phyloP scores from a whole-genome alignment of 331 rosid genomes.

The Pyracantha coccinea region DNA sequence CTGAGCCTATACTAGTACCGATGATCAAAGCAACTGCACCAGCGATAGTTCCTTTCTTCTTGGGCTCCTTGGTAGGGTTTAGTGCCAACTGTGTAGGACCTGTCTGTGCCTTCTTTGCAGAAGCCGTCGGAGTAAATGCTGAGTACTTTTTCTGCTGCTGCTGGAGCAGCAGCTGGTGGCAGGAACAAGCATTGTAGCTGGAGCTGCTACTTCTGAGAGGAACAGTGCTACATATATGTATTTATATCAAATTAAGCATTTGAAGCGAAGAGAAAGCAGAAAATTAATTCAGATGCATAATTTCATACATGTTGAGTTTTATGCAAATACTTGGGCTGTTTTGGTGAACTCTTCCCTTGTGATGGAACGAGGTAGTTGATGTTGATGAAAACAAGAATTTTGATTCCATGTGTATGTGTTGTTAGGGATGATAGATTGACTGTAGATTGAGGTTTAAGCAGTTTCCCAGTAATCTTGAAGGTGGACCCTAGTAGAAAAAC shows the following conservation, averaged over 20 bases:
- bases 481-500: slow-evolving; percentile 1
- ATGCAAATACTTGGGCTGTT: slow-evolving; percentile 10
- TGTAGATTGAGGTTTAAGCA: background rate
- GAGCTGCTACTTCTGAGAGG: background rate
- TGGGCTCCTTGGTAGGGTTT: slow-evolving; percentile 12
- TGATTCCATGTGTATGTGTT: slow-evolving; percentile 22
- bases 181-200: slow-evolving; percentile 14
- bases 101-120: slow-evolving; percentile 18
- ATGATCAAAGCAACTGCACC: slow-evolving; percentile 69
- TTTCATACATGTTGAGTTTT: slow-evolving; percentile 35
- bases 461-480: background rate
- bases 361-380: slow-evolving; percentile 6
- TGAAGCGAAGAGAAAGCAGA: background rate
- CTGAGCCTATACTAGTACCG: slow-evolving; percentile 62
- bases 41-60: slow-evolving; percentile 41
- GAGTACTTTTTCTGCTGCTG: slow-evolving; percentile 8
- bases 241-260: background rate
- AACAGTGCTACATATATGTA: background rate
- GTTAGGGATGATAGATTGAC: background rate
- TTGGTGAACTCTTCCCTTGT: background rate
- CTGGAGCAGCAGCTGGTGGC: slow-evolving; percentile 8
- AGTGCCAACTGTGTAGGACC: background rate
- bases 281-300: background rate
- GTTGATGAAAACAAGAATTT: slow-evolving; percentile 5
- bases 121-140: background rate